Base-by-base conservation (phyloP, 2,329 filamentous ascomycete genomes). In the Nannizziopsis barbatae region DNA sequence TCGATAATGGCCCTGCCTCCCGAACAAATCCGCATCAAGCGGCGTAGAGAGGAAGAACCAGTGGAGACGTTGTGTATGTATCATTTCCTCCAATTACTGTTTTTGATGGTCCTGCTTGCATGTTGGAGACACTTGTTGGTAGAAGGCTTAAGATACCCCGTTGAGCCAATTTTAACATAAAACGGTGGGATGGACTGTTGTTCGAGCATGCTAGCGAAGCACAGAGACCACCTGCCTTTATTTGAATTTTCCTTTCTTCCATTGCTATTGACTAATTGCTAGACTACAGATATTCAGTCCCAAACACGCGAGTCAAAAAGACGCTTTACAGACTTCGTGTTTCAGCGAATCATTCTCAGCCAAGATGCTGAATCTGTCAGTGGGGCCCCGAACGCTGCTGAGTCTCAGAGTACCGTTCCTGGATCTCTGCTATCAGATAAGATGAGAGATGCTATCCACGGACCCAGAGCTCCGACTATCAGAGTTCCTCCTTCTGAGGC, bases 21-120 rank as follows among this genome's bases (percentile, higher is more conserved):
- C 36, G 71, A 74, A 47, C 67, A 71, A 36, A 72, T 75, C 44
- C 71, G 68, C 18, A 71, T 79, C 58, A 79, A 79, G 63, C 70
- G 76, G 49, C 74, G 75, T 54, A 71, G 75, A 48, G 70, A 72
- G 48, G 75, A 79, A 47, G 73, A 75, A 42, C 74, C 75, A 2
- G 70, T 76, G n/a, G 75, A 78, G 52, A 69, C 71, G 17, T 63
- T 77, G 43, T 72, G 71, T 74, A 70, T 43, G 57, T 57, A 32
- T 69, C 72, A 68, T 35, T 53, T 55, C 42, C 42, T 5, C 11
- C 15, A 36, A 8, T 39, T n/a, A 1, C 9, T 39, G 15, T 10
- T 31, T 18, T 12, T 36, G 9, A 11, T 5, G 5, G 17, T n/a
- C 7, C 6, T 36, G n/a, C 8, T 33, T 6, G 5, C 6, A 10